A percentile compares a stretch with the other conserved stretches of the same genome.
Conservation (phyloP, 768 basidiomycete genomes). For the Psilocybe subaeruginosa region DNA sequence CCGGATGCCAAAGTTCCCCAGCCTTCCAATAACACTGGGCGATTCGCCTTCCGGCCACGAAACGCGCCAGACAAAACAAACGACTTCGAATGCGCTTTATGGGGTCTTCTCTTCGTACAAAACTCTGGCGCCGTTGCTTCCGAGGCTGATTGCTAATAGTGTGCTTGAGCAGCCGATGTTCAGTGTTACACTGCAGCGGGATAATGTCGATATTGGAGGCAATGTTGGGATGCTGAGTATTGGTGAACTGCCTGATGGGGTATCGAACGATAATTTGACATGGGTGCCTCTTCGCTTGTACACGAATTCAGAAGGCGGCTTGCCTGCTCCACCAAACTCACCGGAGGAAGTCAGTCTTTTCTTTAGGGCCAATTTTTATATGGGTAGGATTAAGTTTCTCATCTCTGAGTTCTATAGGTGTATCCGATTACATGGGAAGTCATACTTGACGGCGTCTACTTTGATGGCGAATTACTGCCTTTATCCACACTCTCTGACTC, state of each 20-base stretch:
- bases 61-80: slow-evolving; percentile 16
- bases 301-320: slow-evolving; percentile 49
- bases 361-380: background rate
- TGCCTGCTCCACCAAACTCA: slow-evolving; percentile 56
- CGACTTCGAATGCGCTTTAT: slow-evolving; percentile 16
- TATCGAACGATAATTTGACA: slow-evolving; percentile 52
- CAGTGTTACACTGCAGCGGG: slow-evolving; percentile 67
- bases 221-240: slow-evolving; percentile 68
- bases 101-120: slow-evolving; percentile 40
- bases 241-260: slow-evolving; percentile 60
- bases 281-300: slow-evolving; percentile 72
- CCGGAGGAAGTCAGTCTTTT: slow-evolving; percentile 59
- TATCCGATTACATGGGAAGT: slow-evolving; percentile 78
- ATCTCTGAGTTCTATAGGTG: slow-evolving; percentile 34
- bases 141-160: slow-evolving; percentile 44
- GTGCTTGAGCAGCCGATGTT: slow-evolving; percentile 49
- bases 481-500: slow-evolving; percentile 53
- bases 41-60: slow-evolving; percentile 2
- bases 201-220: slow-evolving; percentile 68
- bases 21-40: slow-evolving; percentile 23
- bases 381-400: background rate
- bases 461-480: slow-evolving; percentile 66
- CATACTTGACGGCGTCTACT: slow-evolving; percentile 68
- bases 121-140: slow-evolving; percentile 46
- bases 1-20: slow-evolving; percentile 30